Evolutionary conservation across 257 asterid genomes (phyloP), one percentile per base, ranked within the genome.

Genomic region (Solanum gracilifrons): DNA sequence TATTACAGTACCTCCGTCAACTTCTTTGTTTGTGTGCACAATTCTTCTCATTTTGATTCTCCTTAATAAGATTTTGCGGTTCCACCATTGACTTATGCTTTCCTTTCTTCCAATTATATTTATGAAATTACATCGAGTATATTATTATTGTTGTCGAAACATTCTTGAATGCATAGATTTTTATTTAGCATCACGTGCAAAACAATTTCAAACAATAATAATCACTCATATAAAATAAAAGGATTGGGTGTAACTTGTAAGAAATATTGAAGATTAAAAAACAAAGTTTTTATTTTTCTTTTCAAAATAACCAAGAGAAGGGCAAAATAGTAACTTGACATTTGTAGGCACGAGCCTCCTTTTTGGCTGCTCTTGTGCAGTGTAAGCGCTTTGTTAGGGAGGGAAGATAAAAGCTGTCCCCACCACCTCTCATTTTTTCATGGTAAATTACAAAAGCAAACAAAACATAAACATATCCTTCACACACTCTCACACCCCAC

Each of bases 381-480:
- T 91, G 93, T 87, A 88, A 92, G 92, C 90, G 92, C 93, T 80
- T 80, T 80, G 92, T 90, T 87, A 89, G 87, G 86, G 74, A 87
- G 86, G 87, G 87, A 39, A 90, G 93, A 89, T 88, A 86, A 88
- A 92, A 87, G 90, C 72, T 82, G 94, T 88, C 93, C 98, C 96
- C 96, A 90, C 93, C 94, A 37, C 60, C 68, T 32, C 89, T 83
- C 82, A 23, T 23, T 2, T 82, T 79, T 86, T 88, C 87, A 62
- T 87, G 60, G 87, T 58, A 79, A 85, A 76, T 76, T 18, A 64
- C 86, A 83, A 76, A 88, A 90, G 77, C 75, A 87, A 87, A 88
- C 88, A 88, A 87, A 90, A 88, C 79, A 62, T 88, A 60, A 89
- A 84, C 88, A 46, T 23, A 73, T 62, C 88, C 48, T 62, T 66